Evolutionary conservation across 441 rosid species (phyloP), one percentile per base, ranked within the genome.

Genomic region (Pelargonium citronellum): DNA sequence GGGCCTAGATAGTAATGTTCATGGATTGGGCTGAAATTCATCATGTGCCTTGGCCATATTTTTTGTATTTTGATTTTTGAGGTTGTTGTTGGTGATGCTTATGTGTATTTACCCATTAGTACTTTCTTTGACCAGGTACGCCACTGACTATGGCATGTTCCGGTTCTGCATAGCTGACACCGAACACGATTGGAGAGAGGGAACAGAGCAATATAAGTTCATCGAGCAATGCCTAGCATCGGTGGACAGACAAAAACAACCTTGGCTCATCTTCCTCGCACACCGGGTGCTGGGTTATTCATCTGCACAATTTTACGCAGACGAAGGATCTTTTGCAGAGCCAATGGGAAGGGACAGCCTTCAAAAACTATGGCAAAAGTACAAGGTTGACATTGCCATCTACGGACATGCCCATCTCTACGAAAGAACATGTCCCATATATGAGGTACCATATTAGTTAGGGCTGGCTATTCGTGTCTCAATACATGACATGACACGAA

Each of bases 281-380:
- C 96, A 92, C 24, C 84, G 98, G 9, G 98, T 90, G 24, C 84
- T 90, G 0, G 98, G 95, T 67, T 92, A 89, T 79, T 87, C 91
- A 66, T 90, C 98, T 66, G 81, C 72, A 27, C 44, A 39, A 7
- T 76, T 66, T 77, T 92, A 90, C 20, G 98, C 89, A 0, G 73
- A 64, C 0, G 79, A 87, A 63, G 95, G 95, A 67, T 83, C 91
- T 15, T 92, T 86, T 64, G 96, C 67, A 0, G 98, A 92, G 60
- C 98, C 96, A 22, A 86, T 90, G 95, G 98, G 93, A 7, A 85
- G 88, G 82, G 91, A 84, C 41, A 85, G 83, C 74, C 91, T 92
- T 74, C 89, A 90, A 65, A 90, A 82, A 60, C 91, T 92, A 0
- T 92, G 98, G 98, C 96, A 90, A 71, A 90, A 87, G 66, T 86